Evolutionary conservation across 1,284 basidiomycete species (phyloP), one percentile per base, ranked within the genome.

Genomic region (Sanghuangporus sanghuang): DNA sequence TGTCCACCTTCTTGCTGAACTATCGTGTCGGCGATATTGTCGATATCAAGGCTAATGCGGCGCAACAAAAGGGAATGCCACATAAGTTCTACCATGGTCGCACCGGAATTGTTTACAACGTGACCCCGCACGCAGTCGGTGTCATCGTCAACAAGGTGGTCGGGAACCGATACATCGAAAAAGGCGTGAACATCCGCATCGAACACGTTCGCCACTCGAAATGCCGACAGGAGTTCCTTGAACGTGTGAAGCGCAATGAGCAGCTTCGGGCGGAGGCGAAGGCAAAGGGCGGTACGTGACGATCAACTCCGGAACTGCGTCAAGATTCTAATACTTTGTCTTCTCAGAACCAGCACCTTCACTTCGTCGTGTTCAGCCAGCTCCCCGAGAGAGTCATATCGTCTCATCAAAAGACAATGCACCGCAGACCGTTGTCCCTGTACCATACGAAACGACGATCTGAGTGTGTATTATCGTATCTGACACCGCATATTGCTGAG

Each of bases 61-160:
- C 96, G 60, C 92, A 98, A 80, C 97, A 99, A 87, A 97, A 96
- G 91, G 96, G 96, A 79, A 98, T 99, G 95, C 96, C 96, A 76
- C 96, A 98, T 86, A 98, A 98, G 81, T 96, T 83, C 83, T 93
- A 93, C 81, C 90, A 93, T 71, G 91, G 90, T 89, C 92, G 93
- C 68, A 99, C 96, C 69, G 96, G 97, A 70, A 96, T 99, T 73
- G 84, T 99, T 69, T 99, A 97, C 88, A 98, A 98, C 81, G 96
- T 99, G 69, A 94, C 96, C 61, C 93, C 93, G 67, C 86, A 88
- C 65, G 91, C 94, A 64, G 96, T 99, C 71, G 96, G 96, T 78
- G 93, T 99, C 67, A 96, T 99, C 77, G 89, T 96, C 71, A 90
- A 98, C 92, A 99, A 99, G 82, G 85, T 98, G 72, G 96, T 99